phyloP scores from a whole-genome alignment of 495 filamentous ascomycete species.

The Trichocladium antarcticum region DNA sequence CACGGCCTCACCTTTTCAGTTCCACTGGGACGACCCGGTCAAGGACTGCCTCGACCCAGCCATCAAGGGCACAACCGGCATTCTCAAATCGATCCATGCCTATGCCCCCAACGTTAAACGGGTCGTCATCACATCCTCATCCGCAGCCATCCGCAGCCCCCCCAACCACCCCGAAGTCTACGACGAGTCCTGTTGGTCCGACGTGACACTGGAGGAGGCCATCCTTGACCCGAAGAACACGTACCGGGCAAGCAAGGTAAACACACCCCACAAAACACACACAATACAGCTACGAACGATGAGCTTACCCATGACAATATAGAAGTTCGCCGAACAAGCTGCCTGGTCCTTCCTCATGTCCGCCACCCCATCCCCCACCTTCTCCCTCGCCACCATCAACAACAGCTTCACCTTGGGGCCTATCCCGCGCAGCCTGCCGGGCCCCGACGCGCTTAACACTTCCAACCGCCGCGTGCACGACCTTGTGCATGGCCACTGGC shows the following conservation, averaged over 20 bases:
- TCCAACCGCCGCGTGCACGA: constrained; percentile 39
- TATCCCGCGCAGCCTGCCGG: constrained; percentile 25
- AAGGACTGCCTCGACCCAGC: constrained; percentile 35
- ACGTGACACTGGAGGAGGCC: constrained; percentile 29
- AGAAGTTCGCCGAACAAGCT: constrained; percentile 35
- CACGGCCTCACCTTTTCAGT: constrained; percentile 36
- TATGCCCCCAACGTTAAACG: constrained; percentile 29
- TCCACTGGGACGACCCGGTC: constrained; percentile 27
- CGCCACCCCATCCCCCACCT: constrained; percentile 25
- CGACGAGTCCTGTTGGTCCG: constrained; percentile 31
- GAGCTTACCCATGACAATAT: no score
- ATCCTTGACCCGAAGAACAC: constrained; percentile 21
- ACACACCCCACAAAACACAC: neutral
- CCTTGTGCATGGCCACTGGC: constrained; percentile 27
- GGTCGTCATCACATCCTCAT: constrained; percentile 38
- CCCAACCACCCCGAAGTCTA: constrained; percentile 30
- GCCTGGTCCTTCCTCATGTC: constrained; percentile 34
- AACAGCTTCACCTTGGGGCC: constrained; percentile 39
- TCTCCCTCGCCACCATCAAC: constrained; percentile 36
- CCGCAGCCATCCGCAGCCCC: constrained; percentile 31
- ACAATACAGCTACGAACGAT: no score
- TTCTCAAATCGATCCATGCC: constrained; percentile 29
- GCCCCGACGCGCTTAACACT: constrained; percentile 29
- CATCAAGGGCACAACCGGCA: constrained; percentile 33
- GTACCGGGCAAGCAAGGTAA: constrained; percentile 34